Evolutionary conservation across 768 basidiomycete species (phyloP).

Genomic region (Mycena sanguinolenta): DNA sequence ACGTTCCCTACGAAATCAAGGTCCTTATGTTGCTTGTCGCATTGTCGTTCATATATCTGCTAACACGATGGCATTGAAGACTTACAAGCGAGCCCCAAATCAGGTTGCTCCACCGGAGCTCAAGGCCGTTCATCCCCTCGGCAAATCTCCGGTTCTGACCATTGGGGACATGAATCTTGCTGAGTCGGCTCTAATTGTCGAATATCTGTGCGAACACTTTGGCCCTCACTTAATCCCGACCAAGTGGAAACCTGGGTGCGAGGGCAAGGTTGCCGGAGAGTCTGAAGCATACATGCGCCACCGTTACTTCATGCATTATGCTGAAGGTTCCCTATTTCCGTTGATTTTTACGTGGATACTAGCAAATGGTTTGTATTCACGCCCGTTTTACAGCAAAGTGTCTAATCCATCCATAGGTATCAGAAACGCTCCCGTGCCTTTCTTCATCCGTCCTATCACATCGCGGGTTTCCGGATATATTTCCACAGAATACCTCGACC

Average conservation of each 20-base stretch:
- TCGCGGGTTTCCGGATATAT: slow-evolving; percentile 21
- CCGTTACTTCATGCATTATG: slow-evolving; percentile 29
- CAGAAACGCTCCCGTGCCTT: slow-evolving; percentile 25
- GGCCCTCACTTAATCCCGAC: slow-evolving; percentile 17
- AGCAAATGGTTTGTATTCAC: background rate
- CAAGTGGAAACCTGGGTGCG: slow-evolving; percentile 22
- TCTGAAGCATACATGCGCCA: slow-evolving; percentile 21
- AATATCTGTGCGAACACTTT: slow-evolving; percentile 34
- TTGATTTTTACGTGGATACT: slow-evolving; percentile 5
- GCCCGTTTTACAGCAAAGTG: background rate
- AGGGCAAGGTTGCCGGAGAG: slow-evolving; percentile 22
- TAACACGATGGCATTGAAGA: too few species aligned
- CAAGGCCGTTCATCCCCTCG: slow-evolving; percentile 9
- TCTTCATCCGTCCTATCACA: slow-evolving; percentile 34
- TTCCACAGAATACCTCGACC: slow-evolving; percentile 9
- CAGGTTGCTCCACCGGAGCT: slow-evolving; percentile 3
- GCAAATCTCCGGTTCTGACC: slow-evolving; percentile 29
- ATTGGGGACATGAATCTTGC: slow-evolving; percentile 53
- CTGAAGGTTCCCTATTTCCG: slow-evolving; percentile 24
- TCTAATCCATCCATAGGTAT: slow-evolving; percentile 15
- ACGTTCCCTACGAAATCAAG: slow-evolving; percentile 19
- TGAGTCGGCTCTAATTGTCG: slow-evolving; percentile 53
- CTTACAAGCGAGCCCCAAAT: slow-evolving; percentile 18
- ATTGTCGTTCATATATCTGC: too few species aligned
- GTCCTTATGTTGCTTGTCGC: too few species aligned